These are phyloP conservation scores for Priceomyces fermenticarens DNA, from an alignment of 805 yeast species.

Conservation along the genomic window DNA sequence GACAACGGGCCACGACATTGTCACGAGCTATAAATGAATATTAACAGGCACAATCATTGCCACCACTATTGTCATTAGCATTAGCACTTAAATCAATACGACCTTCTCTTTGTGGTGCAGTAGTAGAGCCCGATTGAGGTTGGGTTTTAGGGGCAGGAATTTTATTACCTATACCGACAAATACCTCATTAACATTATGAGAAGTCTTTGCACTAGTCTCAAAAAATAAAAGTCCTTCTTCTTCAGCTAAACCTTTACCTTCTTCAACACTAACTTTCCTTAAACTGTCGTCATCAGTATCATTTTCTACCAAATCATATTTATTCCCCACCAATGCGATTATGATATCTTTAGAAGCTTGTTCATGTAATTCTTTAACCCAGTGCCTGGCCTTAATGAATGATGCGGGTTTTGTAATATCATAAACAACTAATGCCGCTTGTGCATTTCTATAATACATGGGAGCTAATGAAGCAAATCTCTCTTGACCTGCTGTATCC, in stretches of 20 bases:
- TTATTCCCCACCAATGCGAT: slow-evolving; percentile 95
- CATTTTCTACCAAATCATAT: slow-evolving; percentile 67
- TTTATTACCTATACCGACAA: slow-evolving; percentile 82
- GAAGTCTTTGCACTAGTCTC: slow-evolving; percentile 95
- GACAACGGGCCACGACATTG: too few relatives aligned
- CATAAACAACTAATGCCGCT: slow-evolving; percentile 94
- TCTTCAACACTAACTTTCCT: slow-evolving; percentile 84
- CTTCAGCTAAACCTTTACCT: slow-evolving; percentile 83
- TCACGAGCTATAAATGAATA: background rate
- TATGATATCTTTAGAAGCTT: slow-evolving; percentile 86
- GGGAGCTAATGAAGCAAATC: slow-evolving; percentile 94
- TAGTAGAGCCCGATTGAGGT: slow-evolving; percentile 8
- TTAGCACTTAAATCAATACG: slow-evolving; percentile 34
- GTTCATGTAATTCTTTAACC: slow-evolving; percentile 95
- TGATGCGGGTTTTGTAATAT: slow-evolving; percentile 90
- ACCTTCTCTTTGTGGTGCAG: slow-evolving; percentile 17
- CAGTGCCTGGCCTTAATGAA: slow-evolving; percentile 96
- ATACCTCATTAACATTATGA: slow-evolving; percentile 85
- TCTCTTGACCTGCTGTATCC: slow-evolving; percentile 98
- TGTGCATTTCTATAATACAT: slow-evolving; percentile 97
- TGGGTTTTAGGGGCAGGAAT: slow-evolving; percentile 49
- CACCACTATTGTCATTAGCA: slow-evolving; percentile 7
- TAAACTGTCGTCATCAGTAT: slow-evolving; percentile 48
- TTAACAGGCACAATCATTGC: slow-evolving; percentile 21
- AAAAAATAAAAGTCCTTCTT: slow-evolving; percentile 84